Base-by-base conservation (phyloP, 2,329 filamentous ascomycete species). In the Neurospora sp. region DNA sequence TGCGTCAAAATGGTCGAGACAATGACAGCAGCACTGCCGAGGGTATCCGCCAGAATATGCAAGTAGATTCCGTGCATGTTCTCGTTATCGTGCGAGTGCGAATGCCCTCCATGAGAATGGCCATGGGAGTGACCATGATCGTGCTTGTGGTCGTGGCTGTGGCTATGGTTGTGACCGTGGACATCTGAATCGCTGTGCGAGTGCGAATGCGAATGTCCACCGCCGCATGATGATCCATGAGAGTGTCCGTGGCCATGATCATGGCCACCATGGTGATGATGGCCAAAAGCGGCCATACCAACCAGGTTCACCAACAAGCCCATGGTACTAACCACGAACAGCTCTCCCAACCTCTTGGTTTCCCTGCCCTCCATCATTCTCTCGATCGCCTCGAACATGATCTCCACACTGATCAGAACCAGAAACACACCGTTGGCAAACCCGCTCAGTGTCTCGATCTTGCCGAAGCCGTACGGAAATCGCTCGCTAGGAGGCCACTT, bases 21-120 rank as follows among this genome's bases (percentile, higher is more conserved):
- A 72, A 99, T 97, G 67, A 99, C 96, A 0, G 96, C 96, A 1
- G 94, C 91, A 69, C 94, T 97, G 36, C 96, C 96, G 38, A 98
- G 89, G 0, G 96, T 97, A 78, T 99, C 96, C 6, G 96, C 96
- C 38, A 98, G 85, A 68, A 99, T 92, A 77, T 99, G 96, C 23
- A 99, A 84, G 80, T 97, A 99, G 74, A 99, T 98, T 13, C 96
- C 96, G 75, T 96, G 82, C 94, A 99, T 97, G 78, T 99, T 99
- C 76, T 99, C 96, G 79, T 97, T 97, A 72, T 93, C 91, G 76
- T 94, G 91, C n/a, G 82, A 81, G 74, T 89, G 78, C 17, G 74
- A 70, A 78, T 81, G 74, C 33, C 72, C 70, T 75, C 78, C 72
- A 72, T 71, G 62, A 67, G 69, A 70, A 38, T 78, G 73, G 9